Base-by-base conservation (phyloP, 2,329 filamentous ascomycete genomes). In the Parascedosporium putredinis region DNA sequence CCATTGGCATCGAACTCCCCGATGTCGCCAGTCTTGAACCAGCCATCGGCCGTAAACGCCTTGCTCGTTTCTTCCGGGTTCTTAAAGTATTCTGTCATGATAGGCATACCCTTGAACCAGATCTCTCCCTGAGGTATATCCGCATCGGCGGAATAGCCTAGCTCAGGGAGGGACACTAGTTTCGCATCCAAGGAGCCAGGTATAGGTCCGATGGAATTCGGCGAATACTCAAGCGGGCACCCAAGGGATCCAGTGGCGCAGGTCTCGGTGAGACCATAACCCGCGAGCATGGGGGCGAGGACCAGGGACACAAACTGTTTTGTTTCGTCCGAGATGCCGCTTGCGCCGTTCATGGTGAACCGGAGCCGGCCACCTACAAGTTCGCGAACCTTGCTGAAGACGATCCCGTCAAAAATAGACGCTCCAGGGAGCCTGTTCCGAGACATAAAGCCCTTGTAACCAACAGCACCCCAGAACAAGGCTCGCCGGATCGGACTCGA, bases 1-100 rank as follows among this genome's bases (percentile, higher is more conserved):
- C 91, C 91, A 54, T 84, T 75, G 42, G 71, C 63, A 66, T 91
- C 83, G 60, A 91, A 93, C 64, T 96, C 87, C 59, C 91, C 91
- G 64, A 97, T 93, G 61, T 97, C 91, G 53, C 91, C 91, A 14
- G 89, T 95, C 76, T 86, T 91, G 78, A 97, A 97, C 93, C 93
- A 97, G 46, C 88, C 88, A 59, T 95, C 93, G 3, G 80, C 66
- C 1, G 86, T 89, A 55, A 91, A 77, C 4, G 85, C 76, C 62
- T 85, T 84, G 60, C 75, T 75, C 6, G 88, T 95, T 70, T 96
- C 90, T 58, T 91, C 81, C 14, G 86, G 83, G 63, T 96, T 87
- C 53, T 94, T 75, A 62, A 83, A 90, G 69, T 97, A 97, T 33
- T 82, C 83, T 29, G 75, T 74, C 50, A 87, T 79, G 43, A 97